phyloP scores from a whole-genome alignment of 2,329 filamentous ascomycete species.

The Hypomyces rosellus region DNA sequence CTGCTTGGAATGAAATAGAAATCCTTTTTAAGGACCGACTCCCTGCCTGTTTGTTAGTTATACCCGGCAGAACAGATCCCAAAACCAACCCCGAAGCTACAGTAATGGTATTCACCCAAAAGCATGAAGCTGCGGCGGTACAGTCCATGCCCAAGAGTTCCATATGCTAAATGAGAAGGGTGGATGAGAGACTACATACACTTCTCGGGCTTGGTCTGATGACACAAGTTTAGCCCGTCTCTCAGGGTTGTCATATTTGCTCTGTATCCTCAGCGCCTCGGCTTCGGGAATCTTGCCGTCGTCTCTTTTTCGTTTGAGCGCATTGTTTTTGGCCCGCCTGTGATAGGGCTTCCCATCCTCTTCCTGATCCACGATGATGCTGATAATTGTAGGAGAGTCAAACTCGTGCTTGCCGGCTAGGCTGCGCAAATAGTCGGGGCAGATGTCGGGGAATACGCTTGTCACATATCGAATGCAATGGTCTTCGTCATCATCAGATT shows the following conservation, averaged over 20 bases:
- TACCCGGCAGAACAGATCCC: neutral
- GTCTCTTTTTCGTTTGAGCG: conserved; percentile 37
- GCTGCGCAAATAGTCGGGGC: conserved; percentile 29
- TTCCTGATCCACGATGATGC: conserved; percentile 32
- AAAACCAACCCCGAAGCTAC: neutral
- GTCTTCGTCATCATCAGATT: conserved; percentile 3
- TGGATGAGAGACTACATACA: neutral
- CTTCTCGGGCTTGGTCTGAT: neutral
- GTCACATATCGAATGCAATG: conserved; percentile 14
- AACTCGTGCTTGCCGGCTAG: conserved; percentile 23
- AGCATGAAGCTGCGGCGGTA: no score
- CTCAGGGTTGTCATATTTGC: neutral
- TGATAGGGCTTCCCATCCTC: conserved; percentile 36
- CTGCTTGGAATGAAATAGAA: no score
- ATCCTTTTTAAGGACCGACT: no score
- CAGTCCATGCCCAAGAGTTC: no score
- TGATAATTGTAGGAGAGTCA: conserved; percentile 27
- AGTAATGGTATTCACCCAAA: neutral
- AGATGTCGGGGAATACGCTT: conserved; percentile 41
- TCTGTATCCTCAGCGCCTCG: neutral
- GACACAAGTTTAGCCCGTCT: neutral
- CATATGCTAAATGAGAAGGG: no score
- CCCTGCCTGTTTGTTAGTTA: no score
- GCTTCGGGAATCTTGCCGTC: conserved; percentile 14
- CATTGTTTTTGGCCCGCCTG: conserved; percentile 15